These are phyloP conservation scores for Lentinula lateritia DNA, from an alignment of 768 basidiomycete genomes.

Conservation along the genomic window DNA sequence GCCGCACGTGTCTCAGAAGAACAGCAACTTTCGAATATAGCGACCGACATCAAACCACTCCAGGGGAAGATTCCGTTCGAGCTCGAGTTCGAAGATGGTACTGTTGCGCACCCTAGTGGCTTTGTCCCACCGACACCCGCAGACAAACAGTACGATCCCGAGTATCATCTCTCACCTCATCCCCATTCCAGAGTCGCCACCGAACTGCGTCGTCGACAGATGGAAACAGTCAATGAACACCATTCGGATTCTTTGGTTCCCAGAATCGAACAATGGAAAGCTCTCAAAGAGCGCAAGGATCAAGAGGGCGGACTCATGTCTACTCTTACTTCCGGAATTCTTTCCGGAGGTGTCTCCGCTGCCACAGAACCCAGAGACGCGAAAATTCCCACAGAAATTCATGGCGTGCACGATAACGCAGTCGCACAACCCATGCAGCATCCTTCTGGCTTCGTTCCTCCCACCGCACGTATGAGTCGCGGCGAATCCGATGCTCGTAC, in stretches of 20 bases:
- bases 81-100: slow-evolving; percentile 30
- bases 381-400: slow-evolving; percentile 23
- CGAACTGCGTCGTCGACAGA: slow-evolving; percentile 1
- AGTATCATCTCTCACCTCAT: slow-evolving; percentile 7
- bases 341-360: slow-evolving; percentile 19
- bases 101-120: slow-evolving; percentile 33
- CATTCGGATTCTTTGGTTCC: slow-evolving; percentile 7
- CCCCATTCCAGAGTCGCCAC: slow-evolving; percentile 1
- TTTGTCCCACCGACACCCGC: slow-evolving; percentile 38
- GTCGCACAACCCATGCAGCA: slow-evolving; percentile 7
- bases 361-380: slow-evolving; percentile 15
- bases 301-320: slow-evolving; percentile 21
- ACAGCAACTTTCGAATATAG: slow-evolving; percentile 17
- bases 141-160: slow-evolving; percentile 24
- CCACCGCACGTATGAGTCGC: slow-evolving; percentile 17
- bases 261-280: slow-evolving; percentile 7
- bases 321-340: slow-evolving; percentile 18
- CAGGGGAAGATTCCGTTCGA: slow-evolving; percentile 39
- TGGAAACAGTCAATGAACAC: slow-evolving; percentile 2
- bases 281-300: slow-evolving; percentile 9
- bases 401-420: slow-evolving; percentile 6
- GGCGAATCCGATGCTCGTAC: slow-evolving; percentile 8
- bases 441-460: slow-evolving; percentile 17
- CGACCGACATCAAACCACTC: slow-evolving; percentile 13
- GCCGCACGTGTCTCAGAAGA: slow-evolving; percentile 24